phyloP scores from a whole-genome alignment of 352 stramenopile species.

The Phytophthora fragariae region DNA sequence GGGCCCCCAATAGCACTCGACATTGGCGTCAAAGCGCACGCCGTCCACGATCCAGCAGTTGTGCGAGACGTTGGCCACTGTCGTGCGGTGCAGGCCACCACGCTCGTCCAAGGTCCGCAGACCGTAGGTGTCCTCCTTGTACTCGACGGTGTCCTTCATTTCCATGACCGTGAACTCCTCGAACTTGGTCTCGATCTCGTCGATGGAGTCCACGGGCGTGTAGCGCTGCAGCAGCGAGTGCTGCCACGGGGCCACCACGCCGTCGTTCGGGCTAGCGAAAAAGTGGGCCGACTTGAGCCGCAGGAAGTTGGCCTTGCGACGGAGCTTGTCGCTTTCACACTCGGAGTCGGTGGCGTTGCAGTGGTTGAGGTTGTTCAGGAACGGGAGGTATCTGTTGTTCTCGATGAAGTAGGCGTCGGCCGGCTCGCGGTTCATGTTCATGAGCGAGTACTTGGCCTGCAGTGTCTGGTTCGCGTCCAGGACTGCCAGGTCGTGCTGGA shows the following conservation, averaged over 20 bases:
- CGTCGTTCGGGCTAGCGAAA: conserved; percentile 47
- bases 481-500: conserved; percentile 46
- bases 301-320: conserved; percentile 51
- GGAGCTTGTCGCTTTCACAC: conserved; percentile 28
- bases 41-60: conserved; percentile 52
- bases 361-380: conserved; percentile 45
- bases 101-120: conserved; percentile 39
- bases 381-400: conserved; percentile 46
- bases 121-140: conserved; percentile 43
- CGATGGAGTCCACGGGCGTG: conserved; percentile 37
- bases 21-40: conserved; percentile 76
- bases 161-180: conserved; percentile 32
- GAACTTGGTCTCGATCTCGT: conserved; percentile 31
- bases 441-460: conserved; percentile 46
- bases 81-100: conserved; percentile 27
- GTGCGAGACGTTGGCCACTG: conserved; percentile 35
- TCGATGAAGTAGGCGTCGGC: conserved; percentile 32
- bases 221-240: conserved; percentile 44
- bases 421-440: conserved; percentile 50
- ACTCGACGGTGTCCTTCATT: conserved; percentile 39
- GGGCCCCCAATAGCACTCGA: conserved; percentile 61
- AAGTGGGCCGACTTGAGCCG: conserved; percentile 45
- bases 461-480: conserved; percentile 40
- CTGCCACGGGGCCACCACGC: conserved; percentile 50
- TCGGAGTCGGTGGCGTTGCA: conserved; percentile 12